A percentile compares a stretch with the other conserved stretches of the same genome.
phyloP scores from a whole-genome alignment of 2,329 filamentous ascomycete genomes.

The Fusarium graminum region DNA sequence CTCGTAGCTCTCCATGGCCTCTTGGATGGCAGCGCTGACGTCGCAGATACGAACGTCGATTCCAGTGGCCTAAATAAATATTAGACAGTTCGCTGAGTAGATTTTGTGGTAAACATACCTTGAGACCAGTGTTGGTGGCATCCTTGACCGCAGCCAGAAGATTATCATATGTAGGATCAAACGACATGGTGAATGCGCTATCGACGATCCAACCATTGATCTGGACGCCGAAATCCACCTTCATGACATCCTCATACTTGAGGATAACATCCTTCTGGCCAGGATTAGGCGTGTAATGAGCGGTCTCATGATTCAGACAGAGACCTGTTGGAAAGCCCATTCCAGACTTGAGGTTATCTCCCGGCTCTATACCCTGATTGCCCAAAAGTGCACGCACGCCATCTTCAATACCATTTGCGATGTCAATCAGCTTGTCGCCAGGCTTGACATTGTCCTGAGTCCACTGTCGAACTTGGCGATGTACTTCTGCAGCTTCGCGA shows the following conservation, averaged over 20 bases:
- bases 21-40: slow-evolving; percentile 83
- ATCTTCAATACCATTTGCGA: slow-evolving; percentile 85
- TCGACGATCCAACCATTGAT: slow-evolving; percentile 82
- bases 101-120: slow-evolving; percentile 50
- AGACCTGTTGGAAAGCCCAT: slow-evolving; percentile 88
- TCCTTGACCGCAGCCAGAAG: slow-evolving; percentile 77
- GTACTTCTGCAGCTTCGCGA: slow-evolving; percentile 81
- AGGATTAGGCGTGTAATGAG: slow-evolving; percentile 86
- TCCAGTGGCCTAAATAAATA: slow-evolving; percentile 65
- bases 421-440: slow-evolving; percentile 79
- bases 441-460: slow-evolving; percentile 83
- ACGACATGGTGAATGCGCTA: slow-evolving; percentile 80
- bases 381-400: slow-evolving; percentile 79
- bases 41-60: slow-evolving; percentile 90
- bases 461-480: slow-evolving; percentile 85
- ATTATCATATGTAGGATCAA: slow-evolving; percentile 78
- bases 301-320: slow-evolving; percentile 82
- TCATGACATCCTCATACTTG: slow-evolving; percentile 78
- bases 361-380: slow-evolving; percentile 79
- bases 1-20: slow-evolving; percentile 92
- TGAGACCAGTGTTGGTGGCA: slow-evolving; percentile 85
- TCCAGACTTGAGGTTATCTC: slow-evolving; percentile 79
- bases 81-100: slow-evolving; percentile 5
- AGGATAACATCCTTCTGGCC: slow-evolving; percentile 78
- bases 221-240: slow-evolving; percentile 83